Percentiles rank a stretch among this genome's conserved stretches.
Conservation (phyloP, 140 eudicot species). For the Stevia rebaudiana region DNA sequence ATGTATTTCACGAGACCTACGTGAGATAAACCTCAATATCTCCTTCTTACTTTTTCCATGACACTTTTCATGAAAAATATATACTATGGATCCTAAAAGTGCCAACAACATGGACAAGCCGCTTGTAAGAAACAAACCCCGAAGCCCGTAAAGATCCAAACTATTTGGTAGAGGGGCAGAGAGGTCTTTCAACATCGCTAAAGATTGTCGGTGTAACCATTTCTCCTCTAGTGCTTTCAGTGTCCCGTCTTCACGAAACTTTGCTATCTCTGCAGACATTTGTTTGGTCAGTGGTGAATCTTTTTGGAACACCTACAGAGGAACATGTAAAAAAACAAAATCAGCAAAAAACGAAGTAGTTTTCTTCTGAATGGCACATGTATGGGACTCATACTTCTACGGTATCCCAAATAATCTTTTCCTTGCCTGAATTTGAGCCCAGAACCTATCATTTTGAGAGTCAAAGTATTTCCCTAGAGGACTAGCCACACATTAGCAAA, state of each 20-base stretch:
- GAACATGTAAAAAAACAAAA: no score
- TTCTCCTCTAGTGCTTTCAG: conserved; percentile 23
- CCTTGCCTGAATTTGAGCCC: no score
- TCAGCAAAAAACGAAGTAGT: no score
- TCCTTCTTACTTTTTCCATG: neutral
- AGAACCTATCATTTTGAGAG: no score
- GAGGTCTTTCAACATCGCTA: neutral
- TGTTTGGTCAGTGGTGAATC: conserved; percentile 27
- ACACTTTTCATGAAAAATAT: conserved; percentile 1
- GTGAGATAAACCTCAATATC: neutral
- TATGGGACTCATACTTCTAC: no score
- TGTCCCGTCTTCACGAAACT: conserved; percentile 41
- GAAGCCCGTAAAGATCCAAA: conserved; percentile 21
- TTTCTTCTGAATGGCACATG: no score
- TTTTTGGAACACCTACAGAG: conserved; percentile 26
- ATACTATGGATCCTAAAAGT: conserved; percentile 1
- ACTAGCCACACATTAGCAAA: no score
- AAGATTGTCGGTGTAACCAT: conserved; percentile 25
- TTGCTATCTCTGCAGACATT: conserved; percentile 26
- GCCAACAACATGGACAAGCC: conserved; percentile 21
- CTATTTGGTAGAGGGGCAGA: conserved; percentile 1
- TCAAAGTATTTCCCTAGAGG: no score
- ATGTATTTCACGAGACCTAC: neutral
- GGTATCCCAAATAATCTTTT: no score
- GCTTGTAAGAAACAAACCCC: conserved; percentile 28